Evolutionary conservation across 768 basidiomycete species (phyloP).

Genomic region (Mycena amicta): DNA sequence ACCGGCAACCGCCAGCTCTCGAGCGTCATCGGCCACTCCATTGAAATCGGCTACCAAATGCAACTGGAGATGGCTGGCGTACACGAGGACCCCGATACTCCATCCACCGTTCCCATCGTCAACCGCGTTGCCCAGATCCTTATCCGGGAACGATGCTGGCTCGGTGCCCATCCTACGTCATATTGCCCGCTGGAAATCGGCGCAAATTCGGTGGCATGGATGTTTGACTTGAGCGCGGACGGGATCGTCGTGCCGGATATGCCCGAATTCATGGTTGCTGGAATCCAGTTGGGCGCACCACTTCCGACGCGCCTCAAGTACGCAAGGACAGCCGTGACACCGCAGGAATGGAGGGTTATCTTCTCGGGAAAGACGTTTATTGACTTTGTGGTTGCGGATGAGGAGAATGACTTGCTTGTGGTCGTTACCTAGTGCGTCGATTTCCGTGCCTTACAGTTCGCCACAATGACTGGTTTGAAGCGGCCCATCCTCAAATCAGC

Average conservation of each 20-base stretch:
- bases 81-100: neutral
- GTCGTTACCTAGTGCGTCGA: neutral
- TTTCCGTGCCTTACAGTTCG: neutral
- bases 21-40: neutral
- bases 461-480: neutral
- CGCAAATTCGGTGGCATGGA: neutral
- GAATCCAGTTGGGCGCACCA: neutral
- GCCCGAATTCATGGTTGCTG: neutral
- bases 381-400: neutral
- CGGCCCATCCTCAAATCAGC: neutral
- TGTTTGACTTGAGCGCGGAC: neutral
- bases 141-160: neutral
- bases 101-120: neutral
- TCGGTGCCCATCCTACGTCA: neutral
- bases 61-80: neutral
- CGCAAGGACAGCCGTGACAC: neutral
- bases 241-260: neutral
- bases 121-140: neutral
- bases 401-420: neutral
- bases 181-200: neutral
- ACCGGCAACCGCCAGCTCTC: neutral
- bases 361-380: neutral
- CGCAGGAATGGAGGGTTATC: neutral
- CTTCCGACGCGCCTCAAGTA: neutral
- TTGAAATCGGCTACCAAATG: neutral